Percentiles rank a stretch among this genome's conserved stretches.
Conservation (phyloP, 2,329 filamentous ascomycete species). For the Xylaria sp. region DNA sequence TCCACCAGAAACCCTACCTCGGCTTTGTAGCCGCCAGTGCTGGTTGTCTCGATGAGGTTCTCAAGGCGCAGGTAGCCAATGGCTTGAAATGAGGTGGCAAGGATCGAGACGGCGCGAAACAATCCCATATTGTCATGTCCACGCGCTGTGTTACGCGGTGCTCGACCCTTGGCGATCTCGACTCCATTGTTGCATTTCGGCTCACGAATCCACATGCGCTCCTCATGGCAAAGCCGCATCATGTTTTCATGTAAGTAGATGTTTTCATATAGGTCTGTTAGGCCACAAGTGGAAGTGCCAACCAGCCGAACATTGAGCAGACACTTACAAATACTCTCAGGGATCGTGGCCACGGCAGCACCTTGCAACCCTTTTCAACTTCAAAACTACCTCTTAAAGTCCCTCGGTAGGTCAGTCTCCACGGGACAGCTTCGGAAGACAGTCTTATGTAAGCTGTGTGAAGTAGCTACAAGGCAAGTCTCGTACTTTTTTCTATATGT, state of each 20-base stretch:
- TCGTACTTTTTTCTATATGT: slow-evolving; percentile 14
- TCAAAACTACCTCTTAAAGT: not conserved
- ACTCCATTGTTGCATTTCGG: slow-evolving; percentile 4
- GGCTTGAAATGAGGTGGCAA: slow-evolving; percentile 24
- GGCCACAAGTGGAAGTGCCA: not conserved
- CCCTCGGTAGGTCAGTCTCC: slow-evolving; percentile 4
- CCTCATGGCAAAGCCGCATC: slow-evolving; percentile 13
- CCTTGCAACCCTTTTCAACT: not conserved
- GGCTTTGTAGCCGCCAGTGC: slow-evolving; percentile 85
- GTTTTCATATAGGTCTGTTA: not conserved
- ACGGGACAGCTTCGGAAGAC: not conserved
- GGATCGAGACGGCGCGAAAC: not conserved
- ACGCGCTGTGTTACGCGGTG: not conserved
- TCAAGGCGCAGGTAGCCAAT: slow-evolving; percentile 35
- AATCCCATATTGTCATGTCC: slow-evolving; percentile 3
- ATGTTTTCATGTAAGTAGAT: slow-evolving; percentile 21
- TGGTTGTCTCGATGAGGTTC: slow-evolving; percentile 65
- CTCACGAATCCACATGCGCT: slow-evolving; percentile 21
- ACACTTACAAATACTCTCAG: slow-evolving; percentile 7
- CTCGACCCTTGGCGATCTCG: not conserved
- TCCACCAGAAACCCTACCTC: slow-evolving; percentile 68
- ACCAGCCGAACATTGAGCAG: not conserved
- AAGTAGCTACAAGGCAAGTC: slow-evolving; percentile 22
- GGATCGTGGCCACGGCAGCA: slow-evolving; percentile 11
- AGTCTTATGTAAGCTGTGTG: not conserved